phyloP scores from a whole-genome alignment of 257 asterid genomes.

The Coffea canephora region DNA sequence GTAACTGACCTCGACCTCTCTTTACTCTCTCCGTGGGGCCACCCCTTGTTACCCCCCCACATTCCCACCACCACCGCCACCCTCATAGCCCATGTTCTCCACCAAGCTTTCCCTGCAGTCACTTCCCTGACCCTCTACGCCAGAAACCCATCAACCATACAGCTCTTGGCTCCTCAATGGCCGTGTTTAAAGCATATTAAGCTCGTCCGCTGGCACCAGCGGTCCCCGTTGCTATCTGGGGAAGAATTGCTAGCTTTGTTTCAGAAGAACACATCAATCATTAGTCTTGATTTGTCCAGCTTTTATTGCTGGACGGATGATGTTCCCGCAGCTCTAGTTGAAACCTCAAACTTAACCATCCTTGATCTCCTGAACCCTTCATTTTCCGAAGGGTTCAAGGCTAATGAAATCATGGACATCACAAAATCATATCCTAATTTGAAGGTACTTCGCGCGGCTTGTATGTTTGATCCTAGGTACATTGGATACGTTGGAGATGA shows the following conservation, averaged over 20 bases:
- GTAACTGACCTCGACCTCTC: constrained; percentile 74
- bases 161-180: constrained; percentile 55
- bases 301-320: constrained; percentile 97
- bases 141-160: constrained; percentile 45
- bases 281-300: constrained; percentile 52
- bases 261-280: constrained; percentile 23
- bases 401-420: constrained; percentile 60
- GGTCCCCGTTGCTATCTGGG: constrained; percentile 66
- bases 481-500: constrained; percentile 73
- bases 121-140: constrained; percentile 61
- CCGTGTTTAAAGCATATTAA: constrained; percentile 39
- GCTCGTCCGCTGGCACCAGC: constrained; percentile 92
- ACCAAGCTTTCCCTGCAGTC: constrained; percentile 58
- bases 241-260: constrained; percentile 59
- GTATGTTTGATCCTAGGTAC: constrained; percentile 83
- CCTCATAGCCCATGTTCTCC: constrained; percentile 59
- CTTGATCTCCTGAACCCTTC: constrained; percentile 74
- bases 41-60: constrained; percentile 54
- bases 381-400: constrained; percentile 70
- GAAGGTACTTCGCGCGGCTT: constrained; percentile 53
- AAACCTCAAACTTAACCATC: constrained; percentile 41
- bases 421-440: constrained; percentile 62
- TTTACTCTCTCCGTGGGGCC: constrained; percentile 85
- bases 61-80: constrained; percentile 32
- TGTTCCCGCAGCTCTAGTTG: constrained; percentile 52